Base-by-base conservation (phyloP, 352 stramenopile genomes). In the Globisporangium apiculatum region DNA sequence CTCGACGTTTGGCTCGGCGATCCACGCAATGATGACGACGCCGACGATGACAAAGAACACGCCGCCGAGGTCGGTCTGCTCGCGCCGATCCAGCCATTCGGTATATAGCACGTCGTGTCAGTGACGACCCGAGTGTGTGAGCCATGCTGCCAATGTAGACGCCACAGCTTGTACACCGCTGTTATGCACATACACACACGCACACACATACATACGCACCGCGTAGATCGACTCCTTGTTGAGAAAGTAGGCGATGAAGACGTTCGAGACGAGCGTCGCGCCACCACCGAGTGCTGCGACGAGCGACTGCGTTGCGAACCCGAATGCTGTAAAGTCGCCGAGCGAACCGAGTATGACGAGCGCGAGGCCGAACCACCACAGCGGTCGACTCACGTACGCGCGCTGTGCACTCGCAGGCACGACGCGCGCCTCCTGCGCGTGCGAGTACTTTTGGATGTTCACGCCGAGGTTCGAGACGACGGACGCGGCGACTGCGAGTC, bases 361-460 rank as follows among this genome's bases (percentile, higher is more conserved):
- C 12, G 73, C 61, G 7, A 96, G 66, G 0, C 89, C 89, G 43
- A 96, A 7, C 81, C 85, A 93, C 89, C 89, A 97, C 46, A 96
- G 66, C 36, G 89, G 89, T 7, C 89, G 86, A n/a, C 72, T 76
- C 24, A 94, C 71, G 69, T 96, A 97, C 24, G 84, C 69, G 9
- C 76, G 73, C 49, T 87, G 86, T 31, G 79, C 62, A n/a, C 56
- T 54, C 24, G 63, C 58, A 5, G 82, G 75, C 36, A 65, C 60
- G 36, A 68, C 64, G 48, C 60, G 52, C 8, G 75, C 63, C 56
- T 96, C 86, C 14, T 66, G 65, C 5, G 71, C 73, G 65, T 96
- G 87, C 48, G 82, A 94, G 63, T 87, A 93, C 69, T 96, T 96
- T 61, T 96, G 85, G 37, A 95, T 79, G 60, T 96, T 96, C 38